Conservation (phyloP, 495 filamentous ascomycete genomes). For the Symbiotaphrina buchneri region DNA sequence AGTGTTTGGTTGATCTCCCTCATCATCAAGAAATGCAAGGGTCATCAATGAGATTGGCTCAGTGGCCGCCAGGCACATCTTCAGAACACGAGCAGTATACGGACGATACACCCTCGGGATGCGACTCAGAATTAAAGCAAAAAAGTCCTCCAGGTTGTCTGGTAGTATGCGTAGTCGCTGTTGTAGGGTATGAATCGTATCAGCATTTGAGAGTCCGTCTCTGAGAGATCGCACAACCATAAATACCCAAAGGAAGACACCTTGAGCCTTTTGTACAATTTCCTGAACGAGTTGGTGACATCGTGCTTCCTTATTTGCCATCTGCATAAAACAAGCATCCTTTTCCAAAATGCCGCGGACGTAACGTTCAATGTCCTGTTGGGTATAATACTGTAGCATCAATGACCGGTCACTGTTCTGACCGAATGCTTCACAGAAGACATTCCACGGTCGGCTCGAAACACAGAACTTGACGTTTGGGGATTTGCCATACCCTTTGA, state of each 20-base stretch:
- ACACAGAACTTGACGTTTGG: conserved; percentile 22
- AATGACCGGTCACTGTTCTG: conserved; percentile 5
- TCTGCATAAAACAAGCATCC: conserved; percentile 4
- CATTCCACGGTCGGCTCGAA: conserved; percentile 24
- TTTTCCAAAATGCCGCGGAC: conserved; percentile 7
- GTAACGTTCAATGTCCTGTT: conserved; percentile 12
- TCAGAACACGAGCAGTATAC: neutral
- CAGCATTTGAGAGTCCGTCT: neutral
- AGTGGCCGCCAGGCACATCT: too few relatives aligned
- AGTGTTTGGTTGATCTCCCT: too few relatives aligned
- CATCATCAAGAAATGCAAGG: too few relatives aligned
- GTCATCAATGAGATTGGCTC: too few relatives aligned
- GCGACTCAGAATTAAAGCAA: neutral
- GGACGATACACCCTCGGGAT: neutral
- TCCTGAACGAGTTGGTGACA: conserved; percentile 7
- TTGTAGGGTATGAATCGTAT: conserved; percentile 1
- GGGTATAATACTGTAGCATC: conserved; percentile 7
- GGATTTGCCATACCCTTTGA: conserved; percentile 5
- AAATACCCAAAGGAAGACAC: conserved; percentile 21
- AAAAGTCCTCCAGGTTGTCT: neutral
- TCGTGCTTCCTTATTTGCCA: conserved; percentile 2
- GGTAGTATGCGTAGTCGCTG: neutral
- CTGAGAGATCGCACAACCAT: conserved; percentile 3
- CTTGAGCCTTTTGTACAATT: conserved; percentile 12
- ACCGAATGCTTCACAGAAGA: conserved; percentile 20